Evolutionary conservation across 768 basidiomycete species (phyloP).

Genomic region (Boletus reticuloceps): DNA sequence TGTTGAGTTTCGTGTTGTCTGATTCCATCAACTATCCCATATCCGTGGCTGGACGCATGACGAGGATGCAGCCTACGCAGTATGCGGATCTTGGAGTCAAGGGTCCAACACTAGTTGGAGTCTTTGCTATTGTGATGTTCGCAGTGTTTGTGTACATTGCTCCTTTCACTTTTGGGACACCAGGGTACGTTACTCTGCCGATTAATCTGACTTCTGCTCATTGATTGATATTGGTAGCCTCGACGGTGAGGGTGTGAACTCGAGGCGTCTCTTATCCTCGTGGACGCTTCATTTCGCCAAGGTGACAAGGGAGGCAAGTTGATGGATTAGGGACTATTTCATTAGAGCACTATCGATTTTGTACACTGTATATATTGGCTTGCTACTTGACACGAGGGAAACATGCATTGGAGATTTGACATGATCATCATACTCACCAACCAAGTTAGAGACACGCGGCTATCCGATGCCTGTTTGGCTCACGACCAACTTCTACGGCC

Average conservation of each 20-base stretch:
- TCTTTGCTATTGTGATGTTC: slow-evolving; percentile 61
- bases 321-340: slow-evolving; percentile 14
- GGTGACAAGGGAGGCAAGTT: slow-evolving; percentile 41
- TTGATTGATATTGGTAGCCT: slow-evolving; percentile 48
- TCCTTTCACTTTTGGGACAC: slow-evolving; percentile 95
- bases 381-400: slow-evolving; percentile 4
- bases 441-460: slow-evolving; percentile 3
- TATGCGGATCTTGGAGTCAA: slow-evolving; percentile 77
- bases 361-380: slow-evolving; percentile 23
- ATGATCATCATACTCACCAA: neutral
- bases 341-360: slow-evolving; percentile 10
- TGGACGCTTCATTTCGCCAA: slow-evolving; percentile 97
- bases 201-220: slow-evolving; percentile 5
- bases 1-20: slow-evolving; percentile 85
- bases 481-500: slow-evolving; percentile 6
- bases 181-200: slow-evolving; percentile 61
- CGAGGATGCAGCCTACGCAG: slow-evolving; percentile 47
- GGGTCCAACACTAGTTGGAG: slow-evolving; percentile 61
- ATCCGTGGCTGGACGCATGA: slow-evolving; percentile 70
- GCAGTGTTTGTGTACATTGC: slow-evolving; percentile 71
- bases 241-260: slow-evolving; percentile 81
- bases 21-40: slow-evolving; percentile 92
- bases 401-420: neutral
- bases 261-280: slow-evolving; percentile 75
- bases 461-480: slow-evolving; percentile 11